Evolutionary conservation across 139 green algal genomes (phyloP).

Genomic region (Coelastrella sp.): DNA sequence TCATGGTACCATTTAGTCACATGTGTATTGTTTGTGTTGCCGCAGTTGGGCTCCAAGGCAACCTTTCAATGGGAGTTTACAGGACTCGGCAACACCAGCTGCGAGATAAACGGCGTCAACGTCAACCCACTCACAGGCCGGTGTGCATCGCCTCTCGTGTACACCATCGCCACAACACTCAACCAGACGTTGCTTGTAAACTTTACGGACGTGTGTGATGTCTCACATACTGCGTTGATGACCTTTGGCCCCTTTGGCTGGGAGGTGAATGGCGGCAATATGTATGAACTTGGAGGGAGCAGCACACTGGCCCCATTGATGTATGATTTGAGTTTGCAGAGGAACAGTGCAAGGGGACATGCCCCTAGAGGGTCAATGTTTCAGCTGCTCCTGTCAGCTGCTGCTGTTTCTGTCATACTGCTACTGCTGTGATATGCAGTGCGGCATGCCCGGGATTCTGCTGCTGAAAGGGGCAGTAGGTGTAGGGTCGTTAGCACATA

Average conservation of each 20-base stretch:
- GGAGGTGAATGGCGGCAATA: background rate
- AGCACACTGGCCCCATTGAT: background rate
- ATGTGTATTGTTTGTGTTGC: background rate
- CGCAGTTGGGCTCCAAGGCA: slow-evolving; percentile 21
- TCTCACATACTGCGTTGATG: background rate
- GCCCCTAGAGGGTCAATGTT: background rate
- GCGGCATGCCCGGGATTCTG: no score
- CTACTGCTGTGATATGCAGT: no score
- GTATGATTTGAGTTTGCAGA: background rate
- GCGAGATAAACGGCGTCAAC: slow-evolving; percentile 19
- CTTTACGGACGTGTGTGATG: slow-evolving; percentile 37
- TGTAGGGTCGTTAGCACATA: background rate
- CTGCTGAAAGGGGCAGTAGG: no score
- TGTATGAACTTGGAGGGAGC: background rate
- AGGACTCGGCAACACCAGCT: slow-evolving; percentile 27
- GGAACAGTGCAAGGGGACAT: background rate
- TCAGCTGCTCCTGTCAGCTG: no score
- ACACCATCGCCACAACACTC: background rate
- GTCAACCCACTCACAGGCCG: background rate
- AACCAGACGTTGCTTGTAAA: slow-evolving; percentile 36
- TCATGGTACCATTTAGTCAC: no score
- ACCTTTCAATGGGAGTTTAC: slow-evolving; percentile 23
- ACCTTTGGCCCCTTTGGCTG: slow-evolving; percentile 25
- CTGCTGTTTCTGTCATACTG: no score
- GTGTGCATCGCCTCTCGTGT: slow-evolving; percentile 16